Conservation (phyloP, 164 flowering plant species). For the Dillenia turbinata region DNA sequence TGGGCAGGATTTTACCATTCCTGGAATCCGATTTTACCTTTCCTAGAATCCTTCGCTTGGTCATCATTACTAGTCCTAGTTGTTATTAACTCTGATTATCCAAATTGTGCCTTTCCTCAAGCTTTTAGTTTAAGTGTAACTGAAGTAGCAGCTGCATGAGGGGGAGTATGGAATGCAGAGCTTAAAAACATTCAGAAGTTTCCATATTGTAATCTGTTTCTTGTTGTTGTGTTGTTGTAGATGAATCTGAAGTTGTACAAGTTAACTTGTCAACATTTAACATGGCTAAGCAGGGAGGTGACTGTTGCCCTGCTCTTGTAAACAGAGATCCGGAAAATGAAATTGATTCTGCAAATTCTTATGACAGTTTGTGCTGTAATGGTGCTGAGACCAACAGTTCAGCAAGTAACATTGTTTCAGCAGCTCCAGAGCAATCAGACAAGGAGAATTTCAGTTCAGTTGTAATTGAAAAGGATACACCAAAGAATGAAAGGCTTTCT, state of each 20-base stretch:
- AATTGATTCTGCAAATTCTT: slow-evolving; percentile 12
- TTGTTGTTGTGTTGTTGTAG: slow-evolving; percentile 21
- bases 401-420: slow-evolving; percentile 2
- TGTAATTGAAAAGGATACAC: slow-evolving; percentile 28
- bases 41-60: too few relatives aligned
- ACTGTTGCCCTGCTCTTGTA: slow-evolving; percentile 11
- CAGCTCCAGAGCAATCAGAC: slow-evolving; percentile 21
- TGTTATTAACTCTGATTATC: too few relatives aligned
- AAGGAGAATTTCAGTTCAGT: slow-evolving; percentile 17
- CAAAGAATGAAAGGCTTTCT: slow-evolving; percentile 38
- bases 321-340: slow-evolving; percentile 11
- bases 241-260: slow-evolving; percentile 23
- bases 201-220: not conserved
- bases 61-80: too few relatives aligned
- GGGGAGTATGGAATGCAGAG: too few relatives aligned
- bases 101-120: too few relatives aligned
- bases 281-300: slow-evolving; percentile 25
- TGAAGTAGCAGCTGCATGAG: too few relatives aligned
- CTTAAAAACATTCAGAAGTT: too few relatives aligned
- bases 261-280: slow-evolving; percentile 29
- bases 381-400: slow-evolving; percentile 11
- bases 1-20: too few relatives aligned
- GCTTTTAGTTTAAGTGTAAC: too few relatives aligned
- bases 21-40: too few relatives aligned
- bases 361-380: slow-evolving; percentile 11